A percentile compares a stretch with the other conserved stretches of the same genome.
Evolutionary conservation across 1,139 yeast genomes (phyloP).

Genomic region (Yamadazyma spencermartinsiae): DNA sequence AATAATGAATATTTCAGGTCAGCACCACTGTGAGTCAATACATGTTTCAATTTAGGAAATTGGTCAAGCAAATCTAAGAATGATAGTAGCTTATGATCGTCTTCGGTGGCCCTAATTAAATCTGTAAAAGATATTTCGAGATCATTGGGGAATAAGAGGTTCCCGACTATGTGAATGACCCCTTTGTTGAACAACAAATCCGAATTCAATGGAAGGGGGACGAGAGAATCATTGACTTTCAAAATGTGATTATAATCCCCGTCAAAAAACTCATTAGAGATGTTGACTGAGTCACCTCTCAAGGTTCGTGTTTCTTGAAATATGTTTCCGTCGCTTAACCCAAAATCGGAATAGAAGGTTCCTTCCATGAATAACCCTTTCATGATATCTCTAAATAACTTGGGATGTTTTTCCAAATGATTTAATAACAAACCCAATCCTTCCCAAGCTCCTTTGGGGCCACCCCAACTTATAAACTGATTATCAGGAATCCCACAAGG

Average conservation of each 20-base stretch:
- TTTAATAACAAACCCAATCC: constrained; percentile 59
- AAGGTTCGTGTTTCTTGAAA: constrained; percentile 29
- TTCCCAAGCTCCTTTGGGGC: constrained; percentile 54
- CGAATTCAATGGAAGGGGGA: constrained; percentile 43
- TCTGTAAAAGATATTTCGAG: constrained; percentile 57
- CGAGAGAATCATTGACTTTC: constrained; percentile 26
- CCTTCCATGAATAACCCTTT: constrained; percentile 62
- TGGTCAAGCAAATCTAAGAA: constrained; percentile 50
- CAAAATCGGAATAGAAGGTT: constrained; percentile 67
- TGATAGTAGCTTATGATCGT: constrained; percentile 39
- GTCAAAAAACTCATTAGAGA: constrained; percentile 23
- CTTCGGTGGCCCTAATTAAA: constrained; percentile 47
- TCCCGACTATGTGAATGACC: constrained; percentile 71
- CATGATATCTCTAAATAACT: constrained; percentile 52
- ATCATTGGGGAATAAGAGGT: constrained; percentile 57
- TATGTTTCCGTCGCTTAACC: constrained; percentile 24
- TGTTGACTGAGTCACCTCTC: constrained; percentile 34
- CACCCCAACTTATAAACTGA: constrained; percentile 1
- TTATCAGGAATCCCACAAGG: constrained; percentile 56
- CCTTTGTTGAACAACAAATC: constrained; percentile 84
- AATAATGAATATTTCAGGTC: constrained; percentile 60
- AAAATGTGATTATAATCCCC: constrained; percentile 28
- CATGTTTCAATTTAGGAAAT: constrained; percentile 27
- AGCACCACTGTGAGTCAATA: constrained; percentile 18
- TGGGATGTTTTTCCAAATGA: constrained; percentile 55